Evolutionary conservation across 768 basidiomycete genomes (phyloP).

Genomic region (Trametes punicea): DNA sequence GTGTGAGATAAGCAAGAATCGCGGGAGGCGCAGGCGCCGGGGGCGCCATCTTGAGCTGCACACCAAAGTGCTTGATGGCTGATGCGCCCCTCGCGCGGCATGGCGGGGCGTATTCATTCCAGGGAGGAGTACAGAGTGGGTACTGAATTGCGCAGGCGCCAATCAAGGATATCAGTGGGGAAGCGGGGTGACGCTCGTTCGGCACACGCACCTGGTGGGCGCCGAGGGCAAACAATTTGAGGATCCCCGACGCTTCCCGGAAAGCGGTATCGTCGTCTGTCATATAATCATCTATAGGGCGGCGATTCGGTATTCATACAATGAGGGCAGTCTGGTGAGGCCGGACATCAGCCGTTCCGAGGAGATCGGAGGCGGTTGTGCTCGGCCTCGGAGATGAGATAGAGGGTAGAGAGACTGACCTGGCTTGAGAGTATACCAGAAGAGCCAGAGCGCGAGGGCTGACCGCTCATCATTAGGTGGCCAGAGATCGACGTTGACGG

Average conservation of each 20-base stretch:
- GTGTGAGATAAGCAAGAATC: constrained; percentile 64
- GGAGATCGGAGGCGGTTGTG: background rate
- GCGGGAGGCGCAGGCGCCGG: constrained; percentile 69
- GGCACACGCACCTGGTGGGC: constrained; percentile 52
- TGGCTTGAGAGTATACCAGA: constrained; percentile 67
- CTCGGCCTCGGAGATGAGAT: background rate
- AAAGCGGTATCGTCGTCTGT: constrained; percentile 36
- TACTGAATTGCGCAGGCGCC: constrained; percentile 43
- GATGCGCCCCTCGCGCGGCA: constrained; percentile 18
- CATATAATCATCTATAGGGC: constrained; percentile 45
- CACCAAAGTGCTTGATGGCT: constrained; percentile 20
- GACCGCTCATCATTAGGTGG: constrained; percentile 57
- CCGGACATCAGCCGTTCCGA: constrained; percentile 3
- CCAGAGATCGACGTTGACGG: constrained; percentile 50
- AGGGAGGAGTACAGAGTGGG: constrained; percentile 51
- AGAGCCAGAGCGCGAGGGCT: constrained; percentile 72
- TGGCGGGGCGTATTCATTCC: constrained; percentile 52
- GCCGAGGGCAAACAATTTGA: constrained; percentile 63
- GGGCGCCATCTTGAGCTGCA: constrained; percentile 42
- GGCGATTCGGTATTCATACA: background rate
- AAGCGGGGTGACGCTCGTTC: background rate
- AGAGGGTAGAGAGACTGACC: constrained; percentile 39
- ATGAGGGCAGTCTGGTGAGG: background rate
- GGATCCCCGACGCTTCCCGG: constrained; percentile 44
- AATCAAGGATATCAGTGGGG: background rate